Percentiles rank a stretch among this genome's conserved stretches.
These are phyloP conservation scores for Fomitopsis betulina DNA, from an alignment of 1,284 basidiomycete genomes.

Conservation along the genomic window DNA sequence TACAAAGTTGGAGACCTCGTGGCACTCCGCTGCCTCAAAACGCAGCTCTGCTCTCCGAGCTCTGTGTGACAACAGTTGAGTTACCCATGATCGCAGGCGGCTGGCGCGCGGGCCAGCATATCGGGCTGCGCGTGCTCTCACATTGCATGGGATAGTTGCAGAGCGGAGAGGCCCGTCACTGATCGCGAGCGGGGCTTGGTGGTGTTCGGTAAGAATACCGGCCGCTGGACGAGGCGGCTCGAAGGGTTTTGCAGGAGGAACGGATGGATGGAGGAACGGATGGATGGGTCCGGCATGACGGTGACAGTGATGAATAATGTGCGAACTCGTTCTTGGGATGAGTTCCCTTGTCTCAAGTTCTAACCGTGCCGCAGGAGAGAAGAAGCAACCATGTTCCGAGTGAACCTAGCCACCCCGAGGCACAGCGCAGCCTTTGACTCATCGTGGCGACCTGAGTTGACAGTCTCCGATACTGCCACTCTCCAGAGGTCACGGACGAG, in stretches of 20 bases:
- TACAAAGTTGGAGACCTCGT: conserved; percentile 65
- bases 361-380: no score
- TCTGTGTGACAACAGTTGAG: conserved; percentile 55
- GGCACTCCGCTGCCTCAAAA: conserved; percentile 60
- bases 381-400: conserved; percentile 73
- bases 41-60: conserved; percentile 57
- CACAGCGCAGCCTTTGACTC: conserved; percentile 31
- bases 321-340: no score
- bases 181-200: conserved; percentile 59
- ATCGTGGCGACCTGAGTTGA: conserved; percentile 18
- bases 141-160: conserved; percentile 49
- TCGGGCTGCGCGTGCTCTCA: conserved; percentile 61
- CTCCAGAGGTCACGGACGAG: conserved; percentile 51
- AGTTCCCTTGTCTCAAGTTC: no score
- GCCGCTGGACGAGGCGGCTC: conserved; percentile 61
- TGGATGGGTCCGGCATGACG: conserved; percentile 17
- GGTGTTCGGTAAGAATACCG: conserved; percentile 59
- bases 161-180: conserved; percentile 66
- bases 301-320: conserved; percentile 56
- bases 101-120: conserved; percentile 83
- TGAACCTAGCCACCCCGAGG: conserved; percentile 61
- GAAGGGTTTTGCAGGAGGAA: conserved; percentile 46
- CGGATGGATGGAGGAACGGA: no score
- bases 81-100: conserved; percentile 61
- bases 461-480: conserved; percentile 44